A percentile compares a stretch with the other conserved stretches of the same genome.
These are phyloP conservation scores for Neocucurbitaria cava DNA, from an alignment of 2,329 filamentous ascomycete species.

Conservation along the genomic window DNA sequence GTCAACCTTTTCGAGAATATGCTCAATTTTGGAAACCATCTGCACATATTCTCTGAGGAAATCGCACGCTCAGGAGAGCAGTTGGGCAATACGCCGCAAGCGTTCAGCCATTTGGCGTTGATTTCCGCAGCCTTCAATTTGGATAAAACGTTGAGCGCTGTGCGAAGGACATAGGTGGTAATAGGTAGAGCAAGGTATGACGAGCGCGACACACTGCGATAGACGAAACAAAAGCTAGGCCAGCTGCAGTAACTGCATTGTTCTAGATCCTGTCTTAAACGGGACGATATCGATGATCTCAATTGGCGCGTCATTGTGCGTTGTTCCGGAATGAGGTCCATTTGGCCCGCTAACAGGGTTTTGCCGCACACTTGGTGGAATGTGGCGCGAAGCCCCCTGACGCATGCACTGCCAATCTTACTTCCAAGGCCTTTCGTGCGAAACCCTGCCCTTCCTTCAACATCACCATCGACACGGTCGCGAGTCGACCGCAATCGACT, in stretches of 20 bases:
- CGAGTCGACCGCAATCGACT: background rate
- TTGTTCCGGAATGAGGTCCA: constrained; percentile 10
- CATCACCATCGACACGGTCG: background rate
- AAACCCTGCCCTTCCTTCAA: background rate
- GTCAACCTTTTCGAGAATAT: constrained; percentile 80
- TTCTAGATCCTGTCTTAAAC: constrained; percentile 2
- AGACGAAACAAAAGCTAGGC: background rate
- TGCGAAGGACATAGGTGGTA: too few species aligned
- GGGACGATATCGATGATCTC: constrained; percentile 7
- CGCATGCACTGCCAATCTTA: constrained; percentile 15
- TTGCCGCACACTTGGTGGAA: constrained; percentile 5
- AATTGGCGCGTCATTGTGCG: constrained; percentile 20
- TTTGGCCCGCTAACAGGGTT: constrained; percentile 11
- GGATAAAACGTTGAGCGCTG: constrained; percentile 55
- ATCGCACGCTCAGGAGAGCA: constrained; percentile 78
- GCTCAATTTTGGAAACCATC: constrained; percentile 76
- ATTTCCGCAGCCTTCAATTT: constrained; percentile 81
- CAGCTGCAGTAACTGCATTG: background rate
- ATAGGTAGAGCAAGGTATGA: background rate
- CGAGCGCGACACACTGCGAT: background rate
- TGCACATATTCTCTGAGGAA: constrained; percentile 81
- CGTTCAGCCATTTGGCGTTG: constrained; percentile 77
- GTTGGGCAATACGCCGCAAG: constrained; percentile 80
- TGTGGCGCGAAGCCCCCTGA: constrained; percentile 20
- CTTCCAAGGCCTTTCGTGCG: constrained; percentile 4